Conservation (phyloP, 2,329 filamentous ascomycete species). For the Fusarium anthophilum region DNA sequence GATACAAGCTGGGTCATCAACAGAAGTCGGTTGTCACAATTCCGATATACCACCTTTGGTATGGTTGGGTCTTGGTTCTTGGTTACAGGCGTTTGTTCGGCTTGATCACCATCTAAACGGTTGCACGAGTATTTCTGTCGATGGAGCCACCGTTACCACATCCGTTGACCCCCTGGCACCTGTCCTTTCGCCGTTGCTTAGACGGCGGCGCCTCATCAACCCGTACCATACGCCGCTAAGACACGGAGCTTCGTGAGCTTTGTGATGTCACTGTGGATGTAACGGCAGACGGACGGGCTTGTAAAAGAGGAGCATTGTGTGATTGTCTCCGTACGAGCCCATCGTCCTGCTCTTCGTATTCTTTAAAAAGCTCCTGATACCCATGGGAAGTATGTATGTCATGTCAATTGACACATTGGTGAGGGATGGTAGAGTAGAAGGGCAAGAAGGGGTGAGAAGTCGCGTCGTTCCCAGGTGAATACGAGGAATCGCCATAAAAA, state of each 20-base stretch:
- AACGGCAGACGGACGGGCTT: slow-evolving; percentile 11
- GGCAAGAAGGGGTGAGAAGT: slow-evolving; percentile 2
- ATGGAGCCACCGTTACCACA: neutral
- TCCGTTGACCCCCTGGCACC: slow-evolving; percentile 20
- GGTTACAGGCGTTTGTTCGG: neutral
- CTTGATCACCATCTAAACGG: neutral
- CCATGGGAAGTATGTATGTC: neutral
- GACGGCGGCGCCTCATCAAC: slow-evolving; percentile 20
- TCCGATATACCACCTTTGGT: slow-evolving; percentile 8
- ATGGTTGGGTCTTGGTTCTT: neutral
- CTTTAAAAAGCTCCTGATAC: slow-evolving; percentile 11
- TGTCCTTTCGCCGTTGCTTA: slow-evolving; percentile 18
- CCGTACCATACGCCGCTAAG: slow-evolving; percentile 7
- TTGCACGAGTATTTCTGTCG: slow-evolving; percentile 31
- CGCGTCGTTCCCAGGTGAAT: slow-evolving; percentile 23
- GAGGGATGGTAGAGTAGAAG: neutral
- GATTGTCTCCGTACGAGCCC: neutral
- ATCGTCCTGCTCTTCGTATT: slow-evolving; percentile 29
- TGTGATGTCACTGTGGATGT: slow-evolving; percentile 39
- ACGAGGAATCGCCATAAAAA: slow-evolving; percentile 39
- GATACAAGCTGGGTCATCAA: slow-evolving; percentile 1
- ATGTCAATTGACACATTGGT: neutral
- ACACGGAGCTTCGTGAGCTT: slow-evolving; percentile 6
- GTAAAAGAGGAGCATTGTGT: neutral
- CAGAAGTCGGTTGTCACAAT: neutral